Base-by-base conservation (phyloP, 78 protist genomes). In the Dictyostelium intermedium region DNA sequence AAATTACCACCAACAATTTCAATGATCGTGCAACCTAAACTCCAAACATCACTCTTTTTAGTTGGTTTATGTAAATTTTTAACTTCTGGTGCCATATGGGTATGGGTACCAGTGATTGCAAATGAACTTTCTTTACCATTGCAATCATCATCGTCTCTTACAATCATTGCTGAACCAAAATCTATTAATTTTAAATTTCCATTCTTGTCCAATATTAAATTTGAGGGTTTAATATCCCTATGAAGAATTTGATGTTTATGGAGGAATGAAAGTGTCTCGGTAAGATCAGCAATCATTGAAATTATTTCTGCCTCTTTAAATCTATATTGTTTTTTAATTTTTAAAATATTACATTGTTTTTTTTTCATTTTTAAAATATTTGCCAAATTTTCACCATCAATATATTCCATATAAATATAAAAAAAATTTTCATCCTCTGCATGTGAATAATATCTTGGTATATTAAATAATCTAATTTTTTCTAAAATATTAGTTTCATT, bases 221-320 rank as follows among this genome's bases (percentile, higher is more conserved):
- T 97, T 23, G 96, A 97, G 1, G 97, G 97, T 72, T 97, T 97
- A 73, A 97, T 92, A 93, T 97, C 98, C 16, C 99, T 78, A 74
- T 98, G 99, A 23, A 97, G 80, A 41, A 97, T 96, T n/a, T 92
- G 80, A 35, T 78, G 53, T 7, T 23, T 50, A 39, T 97, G 98
- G 30, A 97, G 89, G 76, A 83, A 97, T 6, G 77, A 63, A 39
- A 97, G 84, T 16, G 98, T 96, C 2, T 20, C 14, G 0, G 35
- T 30, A 4, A 66, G 14, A 4, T 66, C 35, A 11, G 18, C 18
- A 27, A 13, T 30, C 32, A 66, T 27, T n/a, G 35, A 63, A 63
- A 63, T 25, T 5, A 63, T 63, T 63, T 63, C 73, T 8, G 13
- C 1, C 32, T 63, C 73, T 63, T 63, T 63, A 63, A 63, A 63